Evolutionary conservation across 768 basidiomycete species (phyloP), one percentile per base, ranked within the genome.

Genomic region (Saitozyma podzolica): DNA sequence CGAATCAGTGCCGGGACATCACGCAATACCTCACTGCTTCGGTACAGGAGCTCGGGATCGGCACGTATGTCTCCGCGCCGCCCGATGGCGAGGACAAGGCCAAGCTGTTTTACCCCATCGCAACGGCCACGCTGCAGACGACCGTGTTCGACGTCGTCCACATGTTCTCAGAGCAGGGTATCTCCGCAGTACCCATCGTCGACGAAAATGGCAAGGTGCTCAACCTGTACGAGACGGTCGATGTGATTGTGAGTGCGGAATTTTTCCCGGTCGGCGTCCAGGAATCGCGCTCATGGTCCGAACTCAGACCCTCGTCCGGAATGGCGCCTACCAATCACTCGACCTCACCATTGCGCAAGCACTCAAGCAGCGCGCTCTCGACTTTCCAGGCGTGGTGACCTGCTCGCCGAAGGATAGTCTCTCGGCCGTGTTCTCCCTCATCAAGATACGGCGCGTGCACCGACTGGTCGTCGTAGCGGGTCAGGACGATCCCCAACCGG

Each of bases 61-160:
- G 96, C 11, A 95, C 92, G 9, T 99, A 92, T 77, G 90, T 95
- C 40, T 70, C 80, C 7, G 83, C 86, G 16, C 77, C 83, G 8
- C 81, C 82, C 14, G 42, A 54, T 17, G 49, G 54, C 0, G 82
- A 84, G 48, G 58, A 59, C 9, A n/a, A 40, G 37, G 57, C 40
- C 13, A 88, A 89, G 61, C 90, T 89, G 0, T 97, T 87, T 80
- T 85, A 89, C 78, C 96, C 96, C 2, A 87, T 98, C 60, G 89
- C 91, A 6, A 96, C 93, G 0, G 95, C 95, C 10, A 93, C 87
- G 40, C 83, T 95, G 73, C 82, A 87, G 60, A 96, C 95, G 0
- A 89, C 90, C 39, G 96, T 99, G 2, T 97, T 96, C 72, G 93
- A 98, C 73, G 92, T 98, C 63, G 96, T 98, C 2, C 96, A 99